Conservation (phyloP, 1,284 basidiomycete genomes). For the Sporisorium exsertum region DNA sequence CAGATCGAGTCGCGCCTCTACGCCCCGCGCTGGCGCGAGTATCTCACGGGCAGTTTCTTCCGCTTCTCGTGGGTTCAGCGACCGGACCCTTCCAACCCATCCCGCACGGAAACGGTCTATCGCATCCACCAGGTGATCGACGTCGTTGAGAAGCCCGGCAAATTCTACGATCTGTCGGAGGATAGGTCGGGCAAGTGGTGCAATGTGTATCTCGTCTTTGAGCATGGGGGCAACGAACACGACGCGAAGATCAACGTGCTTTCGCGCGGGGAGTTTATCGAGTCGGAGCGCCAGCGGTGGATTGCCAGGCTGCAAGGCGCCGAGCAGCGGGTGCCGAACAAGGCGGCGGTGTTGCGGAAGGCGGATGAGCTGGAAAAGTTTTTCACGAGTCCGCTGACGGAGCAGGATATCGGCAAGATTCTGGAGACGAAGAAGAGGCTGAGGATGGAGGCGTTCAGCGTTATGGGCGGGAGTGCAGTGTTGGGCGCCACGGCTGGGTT, state of each 20-base stretch:
- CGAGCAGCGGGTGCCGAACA: slow-evolving; percentile 36
- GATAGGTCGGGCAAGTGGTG: slow-evolving; percentile 51
- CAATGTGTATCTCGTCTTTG: slow-evolving; percentile 55
- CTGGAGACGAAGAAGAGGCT: slow-evolving; percentile 50
- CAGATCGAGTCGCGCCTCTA: slow-evolving; percentile 76
- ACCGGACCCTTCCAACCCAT: slow-evolving; percentile 71
- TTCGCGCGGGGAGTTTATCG: slow-evolving; percentile 41
- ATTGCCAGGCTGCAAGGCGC: slow-evolving; percentile 23
- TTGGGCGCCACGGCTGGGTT: slow-evolving; percentile 3
- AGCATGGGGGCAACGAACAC: slow-evolving; percentile 48
- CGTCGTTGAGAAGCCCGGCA: slow-evolving; percentile 73
- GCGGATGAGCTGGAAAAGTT: slow-evolving; percentile 55
- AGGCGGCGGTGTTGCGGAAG: slow-evolving; percentile 32
- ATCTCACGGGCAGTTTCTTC: slow-evolving; percentile 76
- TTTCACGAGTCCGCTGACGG: slow-evolving; percentile 52
- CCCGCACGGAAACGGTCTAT: slow-evolving; percentile 77
- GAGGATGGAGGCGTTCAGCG: slow-evolving; percentile 28
- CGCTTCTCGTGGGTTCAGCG: slow-evolving; percentile 61
- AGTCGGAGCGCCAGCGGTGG: slow-evolving; percentile 56
- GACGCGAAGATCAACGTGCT: slow-evolving; percentile 46
- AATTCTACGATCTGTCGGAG: slow-evolving; percentile 80
- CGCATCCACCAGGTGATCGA: slow-evolving; percentile 82
- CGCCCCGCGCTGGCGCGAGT: slow-evolving; percentile 81
- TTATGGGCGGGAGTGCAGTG: slow-evolving; percentile 31
- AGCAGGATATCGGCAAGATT: slow-evolving; percentile 56